Evolutionary conservation across 139 green algal species (phyloP), one percentile per base, ranked within the genome.

Genomic region (Closterium sp.): DNA sequence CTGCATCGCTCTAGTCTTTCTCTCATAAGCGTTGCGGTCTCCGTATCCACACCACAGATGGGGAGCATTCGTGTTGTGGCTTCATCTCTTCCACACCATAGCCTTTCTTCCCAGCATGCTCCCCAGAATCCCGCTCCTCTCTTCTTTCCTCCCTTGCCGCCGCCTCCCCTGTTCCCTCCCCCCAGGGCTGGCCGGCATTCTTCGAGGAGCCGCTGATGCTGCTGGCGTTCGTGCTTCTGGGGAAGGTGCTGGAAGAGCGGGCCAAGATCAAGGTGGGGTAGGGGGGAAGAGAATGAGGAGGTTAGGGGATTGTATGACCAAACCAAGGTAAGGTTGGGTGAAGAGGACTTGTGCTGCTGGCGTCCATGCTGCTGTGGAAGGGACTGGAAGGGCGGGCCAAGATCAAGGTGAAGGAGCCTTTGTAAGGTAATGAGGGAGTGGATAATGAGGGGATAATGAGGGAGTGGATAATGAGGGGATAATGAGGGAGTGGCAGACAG

Each of bases 281-380:
- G 0, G 96, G 97, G 2, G 93, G 99, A 28, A 98, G 99, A 95
- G 97, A 98, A 94, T 96, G n/a, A n/a, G n/a, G n/a, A 97, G 42
- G 5, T 62, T 62, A 13, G 42, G 7, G 42, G 42, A 13, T 99
- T 99, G 95, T 99, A 99, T 90, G 97, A n/a, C n/a, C n/a, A n/a
- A n/a, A n/a, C n/a, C n/a, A n/a, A n/a, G n/a, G n/a, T n/a, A n/a
- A n/a, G n/a, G n/a, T n/a, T n/a, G n/a, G n/a, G 32, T 38, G 32
- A 38, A 38, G 32, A 99, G 96, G 98, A 99, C 96, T 98, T 97
- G 99, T 99, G 98, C 96, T 99, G 95, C 96, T 99, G 94, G 97
- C 95, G 34, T 96, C 99, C 73, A 97, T 99, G 86, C 95, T 99
- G 86, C 91, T 98, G 45, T 98, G 98, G 0, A 95, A 97, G 0